Percentiles rank a stretch among this genome's conserved stretches.
These are phyloP conservation scores for Chiua virens DNA, from an alignment of 768 basidiomycete species.

Conservation along the genomic window DNA sequence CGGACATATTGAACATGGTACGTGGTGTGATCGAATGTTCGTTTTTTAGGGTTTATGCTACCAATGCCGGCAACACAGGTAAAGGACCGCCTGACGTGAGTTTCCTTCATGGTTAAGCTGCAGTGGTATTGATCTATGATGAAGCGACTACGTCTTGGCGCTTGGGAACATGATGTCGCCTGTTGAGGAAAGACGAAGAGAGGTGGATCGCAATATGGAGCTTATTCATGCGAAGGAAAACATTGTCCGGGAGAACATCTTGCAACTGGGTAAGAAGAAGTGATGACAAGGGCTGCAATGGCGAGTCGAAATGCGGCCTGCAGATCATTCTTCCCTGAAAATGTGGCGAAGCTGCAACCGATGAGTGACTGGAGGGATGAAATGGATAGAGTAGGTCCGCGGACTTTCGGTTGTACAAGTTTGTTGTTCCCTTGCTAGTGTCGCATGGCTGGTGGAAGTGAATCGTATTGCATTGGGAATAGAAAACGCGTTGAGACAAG, in stretches of 20 bases:
- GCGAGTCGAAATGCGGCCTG: no score
- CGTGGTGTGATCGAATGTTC: neutral
- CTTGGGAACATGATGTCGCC: conserved; percentile 20
- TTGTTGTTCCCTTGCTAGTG: no score
- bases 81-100: conserved; percentile 31
- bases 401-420: no score
- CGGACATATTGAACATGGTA: conserved; percentile 24
- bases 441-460: no score
- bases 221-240: conserved; percentile 15
- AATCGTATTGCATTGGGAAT: no score
- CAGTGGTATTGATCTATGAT: conserved; percentile 3
- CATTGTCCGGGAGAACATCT: conserved; percentile 23
- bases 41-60: neutral
- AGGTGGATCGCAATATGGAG: conserved; percentile 19
- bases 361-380: no score
- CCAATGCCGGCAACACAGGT: conserved; percentile 13
- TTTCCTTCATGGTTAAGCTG: neutral
- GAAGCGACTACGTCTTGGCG: conserved; percentile 22
- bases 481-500: no score
- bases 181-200: conserved; percentile 21
- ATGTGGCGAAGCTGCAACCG: no score
- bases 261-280: conserved; percentile 15
- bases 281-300: neutral
- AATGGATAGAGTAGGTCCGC: no score
- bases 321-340: neutral